Evolutionary conservation across 2,329 filamentous ascomycete genomes (phyloP).

Genomic region (Alternaria brassicicola): DNA sequence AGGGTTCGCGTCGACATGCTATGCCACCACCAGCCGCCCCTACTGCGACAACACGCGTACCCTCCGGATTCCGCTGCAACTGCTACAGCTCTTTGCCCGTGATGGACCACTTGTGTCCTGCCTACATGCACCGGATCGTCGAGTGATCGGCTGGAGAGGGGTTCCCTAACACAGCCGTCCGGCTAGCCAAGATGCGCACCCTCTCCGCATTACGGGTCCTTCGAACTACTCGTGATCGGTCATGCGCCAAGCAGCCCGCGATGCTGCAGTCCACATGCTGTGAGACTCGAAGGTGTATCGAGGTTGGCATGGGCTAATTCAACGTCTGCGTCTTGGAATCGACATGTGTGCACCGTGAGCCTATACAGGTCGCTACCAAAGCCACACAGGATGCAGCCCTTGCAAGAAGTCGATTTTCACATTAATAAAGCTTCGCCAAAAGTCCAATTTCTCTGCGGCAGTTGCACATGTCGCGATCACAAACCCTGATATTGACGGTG

Average conservation of each 20-base stretch:
- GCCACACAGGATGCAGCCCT: constrained; percentile 50
- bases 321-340: neutral
- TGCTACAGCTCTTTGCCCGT: neutral
- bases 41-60: constrained; percentile 5
- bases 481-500: constrained; percentile 53
- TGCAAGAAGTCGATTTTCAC: constrained; percentile 55
- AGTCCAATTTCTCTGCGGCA: constrained; percentile 60
- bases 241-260: neutral
- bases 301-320: neutral
- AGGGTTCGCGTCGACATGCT: constrained; percentile 1
- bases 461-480: constrained; percentile 58
- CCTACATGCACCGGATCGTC: neutral
- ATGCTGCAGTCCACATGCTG: neutral
- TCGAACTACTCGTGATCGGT: neutral
- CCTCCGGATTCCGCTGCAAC: neutral
- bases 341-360: neutral
- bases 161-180: constrained; percentile 9
- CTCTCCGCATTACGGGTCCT: neutral
- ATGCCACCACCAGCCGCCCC: neutral
- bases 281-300: neutral
- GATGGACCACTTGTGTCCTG: no score
- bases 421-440: constrained; percentile 60
- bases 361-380: neutral
- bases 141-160: neutral
- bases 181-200: neutral